Conservation (phyloP, 176 grass and related monocot genomes). For the Oryza longistaminata region DNA sequence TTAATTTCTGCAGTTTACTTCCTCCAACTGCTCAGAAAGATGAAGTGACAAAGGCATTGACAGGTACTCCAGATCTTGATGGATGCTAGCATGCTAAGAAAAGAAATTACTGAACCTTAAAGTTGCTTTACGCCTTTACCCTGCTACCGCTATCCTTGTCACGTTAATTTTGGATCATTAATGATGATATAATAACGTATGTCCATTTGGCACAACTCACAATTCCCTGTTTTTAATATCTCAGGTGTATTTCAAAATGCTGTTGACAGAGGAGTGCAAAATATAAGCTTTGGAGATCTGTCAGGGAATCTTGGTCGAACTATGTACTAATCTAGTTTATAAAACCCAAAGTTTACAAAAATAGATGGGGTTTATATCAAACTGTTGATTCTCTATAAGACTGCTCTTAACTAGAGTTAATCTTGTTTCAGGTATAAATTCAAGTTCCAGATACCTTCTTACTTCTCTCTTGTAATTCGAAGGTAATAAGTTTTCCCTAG, state of each 20-base stretch:
- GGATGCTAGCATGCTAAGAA: constrained; percentile 21
- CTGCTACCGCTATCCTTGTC: not conserved
- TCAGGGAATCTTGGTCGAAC: constrained; percentile 95
- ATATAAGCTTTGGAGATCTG: constrained; percentile 97
- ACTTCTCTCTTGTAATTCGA: constrained; percentile 98
- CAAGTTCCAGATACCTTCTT: constrained; percentile 97
- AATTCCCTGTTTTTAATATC: constrained; percentile 14
- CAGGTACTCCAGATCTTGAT: constrained; percentile 57
- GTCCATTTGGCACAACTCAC: not conserved
- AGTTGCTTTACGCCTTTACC: constrained; percentile 32
- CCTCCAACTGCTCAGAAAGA: constrained; percentile 88
- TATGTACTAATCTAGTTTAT: constrained; percentile 57
- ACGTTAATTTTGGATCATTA: not conserved
- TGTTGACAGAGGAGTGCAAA: constrained; percentile 88
- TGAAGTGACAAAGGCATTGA: constrained; percentile 97
- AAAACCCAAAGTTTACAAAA: not conserved
- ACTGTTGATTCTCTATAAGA: not conserved
- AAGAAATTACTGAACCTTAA: not conserved
- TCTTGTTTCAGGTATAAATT: constrained; percentile 85
- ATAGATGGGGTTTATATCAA: not conserved
- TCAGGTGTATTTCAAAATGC: constrained; percentile 96
- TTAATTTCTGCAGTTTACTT: constrained; percentile 69
- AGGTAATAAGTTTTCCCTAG: constrained; percentile 54
- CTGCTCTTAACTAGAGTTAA: constrained; percentile 40
- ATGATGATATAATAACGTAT: constrained; percentile 5